phyloP scores from a whole-genome alignment of 139 green algal genomes.

The Chlamydomonas incerta region DNA sequence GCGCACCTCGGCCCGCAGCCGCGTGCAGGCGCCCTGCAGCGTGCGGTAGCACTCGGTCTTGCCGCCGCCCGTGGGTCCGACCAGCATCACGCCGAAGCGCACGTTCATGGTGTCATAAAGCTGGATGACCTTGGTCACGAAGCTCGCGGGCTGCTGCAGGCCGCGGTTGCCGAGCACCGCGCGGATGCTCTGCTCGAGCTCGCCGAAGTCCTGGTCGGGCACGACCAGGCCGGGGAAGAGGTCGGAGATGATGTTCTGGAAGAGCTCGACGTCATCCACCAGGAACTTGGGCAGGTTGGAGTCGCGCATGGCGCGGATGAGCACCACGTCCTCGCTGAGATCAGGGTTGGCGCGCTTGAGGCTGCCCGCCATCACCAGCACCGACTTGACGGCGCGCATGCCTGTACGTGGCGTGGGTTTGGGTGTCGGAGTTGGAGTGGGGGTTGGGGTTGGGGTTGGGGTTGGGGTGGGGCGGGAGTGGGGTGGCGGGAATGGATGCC shows the following conservation, averaged over 20 bases:
- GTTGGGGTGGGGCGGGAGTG: too few species aligned
- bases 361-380: constrained; percentile 88
- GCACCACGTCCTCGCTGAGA: constrained; percentile 76
- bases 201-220: constrained; percentile 76
- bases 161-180: constrained; percentile 53
- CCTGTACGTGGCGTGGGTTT: constrained; percentile 46
- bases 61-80: constrained; percentile 79
- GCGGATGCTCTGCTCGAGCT: constrained; percentile 75
- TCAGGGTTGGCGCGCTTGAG: constrained; percentile 83
- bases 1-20: constrained; percentile 65
- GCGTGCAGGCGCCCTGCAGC: constrained; percentile 76
- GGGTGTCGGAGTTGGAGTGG: too few species aligned
- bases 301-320: constrained; percentile 88
- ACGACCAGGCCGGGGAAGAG: constrained; percentile 85
- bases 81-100: constrained; percentile 89
- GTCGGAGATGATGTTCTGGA: constrained; percentile 88
- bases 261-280: constrained; percentile 81
- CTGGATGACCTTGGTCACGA: constrained; percentile 88
- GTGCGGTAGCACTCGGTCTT: constrained; percentile 81
- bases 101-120: constrained; percentile 91
- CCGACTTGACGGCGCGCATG: constrained; percentile 90
- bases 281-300: constrained; percentile 94
- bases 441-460: too few species aligned
- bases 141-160: constrained; percentile 70
- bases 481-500: too few species aligned